Evolutionary conservation across 495 filamentous ascomycete species (phyloP), one percentile per base, ranked within the genome.

Genomic region (Penicillium tannophilum): DNA sequence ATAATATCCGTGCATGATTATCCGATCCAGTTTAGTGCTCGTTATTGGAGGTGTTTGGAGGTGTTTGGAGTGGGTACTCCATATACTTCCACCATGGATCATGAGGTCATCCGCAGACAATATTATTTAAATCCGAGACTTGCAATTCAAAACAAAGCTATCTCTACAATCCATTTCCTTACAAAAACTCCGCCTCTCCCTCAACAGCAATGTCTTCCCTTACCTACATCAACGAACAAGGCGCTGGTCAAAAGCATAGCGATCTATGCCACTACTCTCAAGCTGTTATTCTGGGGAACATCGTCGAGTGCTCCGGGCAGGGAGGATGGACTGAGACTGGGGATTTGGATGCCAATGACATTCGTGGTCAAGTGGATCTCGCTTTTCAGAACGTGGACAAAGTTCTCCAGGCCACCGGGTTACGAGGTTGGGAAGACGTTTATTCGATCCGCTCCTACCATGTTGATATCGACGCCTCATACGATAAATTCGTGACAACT

Each of bases 361-460:
- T 67, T 57, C 1, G 7, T 4, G 12, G 24, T 1, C 66, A 84
- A 60, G 66, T 83, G 39, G 77, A 78, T 23, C 73, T 74, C 43
- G 78, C 82, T 9, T 84, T 84, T 62, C 66, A 64, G 2, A 84
- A 84, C 52, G 74, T 84, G 17, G 73, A 83, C 12, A 52, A 59
- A 0, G 67, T 58, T 2, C 67, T 83, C 7, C 71, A 70, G 52
- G 50, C 72, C 24, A 75, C 74, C 12, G 79, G 79, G 1, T 72
- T 73, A 1, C 71, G 74, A n/a, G 79, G 78, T 0, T 84, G 82
- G 82, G 65, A 66, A n/a, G 73, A 84, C 53, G 82, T 82, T 30
- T 83, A 72, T 67, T 56, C 56, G 0, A 67, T 84, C 16, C 68
- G 67, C 11, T 64, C 63, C 9, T 84, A 84, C 58, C 71, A 75